Conservation (phyloP, 2,329 filamentous ascomycete genomes). For the Exophiala alcalophila region DNA sequence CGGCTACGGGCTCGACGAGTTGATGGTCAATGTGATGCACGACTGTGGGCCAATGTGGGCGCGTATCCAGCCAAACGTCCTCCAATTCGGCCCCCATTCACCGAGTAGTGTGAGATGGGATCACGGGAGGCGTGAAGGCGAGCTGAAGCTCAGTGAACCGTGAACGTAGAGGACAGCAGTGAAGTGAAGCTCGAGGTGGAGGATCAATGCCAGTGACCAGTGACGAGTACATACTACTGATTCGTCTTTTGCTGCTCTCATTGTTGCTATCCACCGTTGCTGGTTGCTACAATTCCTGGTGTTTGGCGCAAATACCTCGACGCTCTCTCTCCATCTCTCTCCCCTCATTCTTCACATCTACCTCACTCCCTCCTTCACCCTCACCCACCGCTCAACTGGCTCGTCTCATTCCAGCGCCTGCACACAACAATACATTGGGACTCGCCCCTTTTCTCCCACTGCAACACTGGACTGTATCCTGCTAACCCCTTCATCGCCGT, state of each 20-base stretch:
- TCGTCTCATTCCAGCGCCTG: no score
- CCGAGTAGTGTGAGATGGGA: constrained; percentile 18
- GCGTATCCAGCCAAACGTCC: constrained; percentile 22
- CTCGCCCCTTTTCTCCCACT: background rate
- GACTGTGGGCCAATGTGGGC: constrained; percentile 15
- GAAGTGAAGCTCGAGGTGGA: no score
- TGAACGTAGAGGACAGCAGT: background rate
- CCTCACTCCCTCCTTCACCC: no score
- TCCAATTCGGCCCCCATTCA: constrained; percentile 27
- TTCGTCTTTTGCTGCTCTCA: no score
- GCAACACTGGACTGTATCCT: background rate
- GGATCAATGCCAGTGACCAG: no score
- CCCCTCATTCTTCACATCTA: constrained; percentile 1
- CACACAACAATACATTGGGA: no score
- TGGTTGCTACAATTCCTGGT: no score
- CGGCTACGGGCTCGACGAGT: background rate
- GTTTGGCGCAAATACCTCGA: no score
- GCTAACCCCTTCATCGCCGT: background rate
- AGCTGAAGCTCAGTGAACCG: background rate
- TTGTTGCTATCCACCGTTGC: no score
- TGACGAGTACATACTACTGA: no score
- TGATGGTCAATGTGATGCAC: background rate
- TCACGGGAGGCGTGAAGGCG: background rate
- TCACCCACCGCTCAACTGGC: no score
- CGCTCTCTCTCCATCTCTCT: background rate